Evolutionary conservation across 2,329 filamentous ascomycete species (phyloP).

Genomic region (Cladophialophora immunda): DNA sequence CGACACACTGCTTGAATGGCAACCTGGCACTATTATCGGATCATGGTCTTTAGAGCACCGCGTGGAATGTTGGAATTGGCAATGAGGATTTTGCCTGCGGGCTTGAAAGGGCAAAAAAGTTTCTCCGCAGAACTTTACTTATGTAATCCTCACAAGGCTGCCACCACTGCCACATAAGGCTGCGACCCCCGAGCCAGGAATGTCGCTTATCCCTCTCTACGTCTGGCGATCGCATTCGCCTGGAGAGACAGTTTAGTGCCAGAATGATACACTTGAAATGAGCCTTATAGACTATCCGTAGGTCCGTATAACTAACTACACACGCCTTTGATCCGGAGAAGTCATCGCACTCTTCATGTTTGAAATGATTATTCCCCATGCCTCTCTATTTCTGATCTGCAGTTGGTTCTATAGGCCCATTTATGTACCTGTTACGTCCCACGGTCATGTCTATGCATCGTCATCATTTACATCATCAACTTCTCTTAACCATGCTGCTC

Average conservation of each 20-base stretch:
- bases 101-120: neutral
- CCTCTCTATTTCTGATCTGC: neutral
- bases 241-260: neutral
- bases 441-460: slow-evolving; percentile 38
- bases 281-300: neutral
- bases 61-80: neutral
- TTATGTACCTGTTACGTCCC: neutral
- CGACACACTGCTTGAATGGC: neutral
- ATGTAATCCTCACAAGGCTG: neutral
- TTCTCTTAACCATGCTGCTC: slow-evolving; percentile 65
- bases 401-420: neutral
- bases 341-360: neutral
- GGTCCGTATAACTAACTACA: neutral
- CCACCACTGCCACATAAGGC: neutral
- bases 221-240: neutral
- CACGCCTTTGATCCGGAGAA: neutral
- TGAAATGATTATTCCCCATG: neutral
- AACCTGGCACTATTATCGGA: neutral
- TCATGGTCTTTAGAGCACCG: neutral
- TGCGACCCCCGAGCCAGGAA: neutral
- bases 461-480: slow-evolving; percentile 67
- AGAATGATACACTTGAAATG: neutral
- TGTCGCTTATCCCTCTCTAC: too few relatives aligned
- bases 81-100: neutral
- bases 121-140: neutral